Base-by-base conservation (phyloP, 352 stramenopile genomes). In the Pythium oligandrum region DNA sequence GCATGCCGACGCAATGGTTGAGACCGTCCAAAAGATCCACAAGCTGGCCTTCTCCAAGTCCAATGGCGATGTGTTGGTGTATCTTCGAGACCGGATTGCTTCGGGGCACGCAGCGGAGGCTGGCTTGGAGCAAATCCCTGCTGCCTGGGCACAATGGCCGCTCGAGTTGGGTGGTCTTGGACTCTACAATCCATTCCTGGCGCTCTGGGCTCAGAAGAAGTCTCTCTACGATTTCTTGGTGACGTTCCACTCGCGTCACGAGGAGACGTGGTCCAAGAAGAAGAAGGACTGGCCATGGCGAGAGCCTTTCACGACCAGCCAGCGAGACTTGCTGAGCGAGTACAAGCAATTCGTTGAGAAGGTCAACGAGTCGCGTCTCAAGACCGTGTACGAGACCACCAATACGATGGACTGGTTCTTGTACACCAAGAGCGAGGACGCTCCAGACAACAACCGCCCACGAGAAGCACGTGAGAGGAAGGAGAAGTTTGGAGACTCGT, bases 131-230 rank as follows among this genome's bases (percentile, higher is more conserved):
- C 7, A 38, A n/a, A 58, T 78, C 12, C 63, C 66, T 4, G 66
- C 63, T 4, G 57, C 71, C 10, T 81, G 68, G 66, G 46, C 60
- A 0, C 62, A 78, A 26, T 81, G 68, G 71, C 61, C 63, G 9
- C 38, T 74, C 11, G 56, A 73, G 26, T 59, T 74, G 26, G 72
- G 72, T 34, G 69, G 72, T 6, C 44, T 82, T 31, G 72, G 72
- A 4, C 61, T 78, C 32, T 68, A 66, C 49, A 82, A 78, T 32
- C 69, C 72, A 3, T 82, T 78, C 57, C 57, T 81, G 33, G 57
- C 60, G 31, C 48, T 75, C 34, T 82, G 69, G 72, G 51, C 46
- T 4, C 46, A 67, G 5, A 58, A 65, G 30, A 49, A 57, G 32
- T 58, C 55, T 3, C 40, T 82, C 42, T 63, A 67, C 45, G 40